phyloP scores from a whole-genome alignment of 2,329 filamentous ascomycete species.

The Neonectria coccinea region DNA sequence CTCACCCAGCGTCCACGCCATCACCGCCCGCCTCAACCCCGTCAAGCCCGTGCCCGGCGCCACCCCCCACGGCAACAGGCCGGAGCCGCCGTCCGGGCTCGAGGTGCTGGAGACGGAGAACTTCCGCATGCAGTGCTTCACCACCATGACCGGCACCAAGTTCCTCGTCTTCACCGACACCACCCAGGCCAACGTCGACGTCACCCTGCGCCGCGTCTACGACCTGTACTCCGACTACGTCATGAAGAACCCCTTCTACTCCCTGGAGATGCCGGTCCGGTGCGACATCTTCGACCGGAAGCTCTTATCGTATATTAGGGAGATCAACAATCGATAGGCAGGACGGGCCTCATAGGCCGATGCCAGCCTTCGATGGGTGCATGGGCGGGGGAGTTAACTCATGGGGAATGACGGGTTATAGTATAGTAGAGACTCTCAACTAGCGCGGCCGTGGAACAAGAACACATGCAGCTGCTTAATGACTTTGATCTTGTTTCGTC shows the following conservation, averaged over 20 bases:
- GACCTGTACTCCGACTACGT: conserved; percentile 97
- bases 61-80: conserved; percentile 60
- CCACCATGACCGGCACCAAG: conserved; percentile 92
- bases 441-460: conserved; percentile 9
- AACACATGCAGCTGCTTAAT: conserved; percentile 37
- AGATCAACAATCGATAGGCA: conserved; percentile 69
- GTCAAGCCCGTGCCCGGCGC: conserved; percentile 54
- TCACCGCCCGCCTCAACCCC: conserved; percentile 73
- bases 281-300: conserved; percentile 96
- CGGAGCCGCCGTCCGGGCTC: conserved; percentile 79
- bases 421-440: conserved; percentile 11
- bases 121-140: conserved; percentile 96
- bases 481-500: conserved; percentile 44
- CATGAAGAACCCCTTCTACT: conserved; percentile 99
- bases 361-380: background rate
- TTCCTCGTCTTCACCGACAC: conserved; percentile 95
- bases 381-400: conserved; percentile 19
- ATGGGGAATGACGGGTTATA: conserved; percentile 21
- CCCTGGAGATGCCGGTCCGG: conserved; percentile 95
- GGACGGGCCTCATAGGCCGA: background rate
- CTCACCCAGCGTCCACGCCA: conserved; percentile 71
- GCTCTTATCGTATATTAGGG: conserved; percentile 82
- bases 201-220: conserved; percentile 86
- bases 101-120: conserved; percentile 94
- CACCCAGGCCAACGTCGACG: conserved; percentile 87